phyloP scores from a whole-genome alignment of 2,329 filamentous ascomycete species.

The Apiospora marii region DNA sequence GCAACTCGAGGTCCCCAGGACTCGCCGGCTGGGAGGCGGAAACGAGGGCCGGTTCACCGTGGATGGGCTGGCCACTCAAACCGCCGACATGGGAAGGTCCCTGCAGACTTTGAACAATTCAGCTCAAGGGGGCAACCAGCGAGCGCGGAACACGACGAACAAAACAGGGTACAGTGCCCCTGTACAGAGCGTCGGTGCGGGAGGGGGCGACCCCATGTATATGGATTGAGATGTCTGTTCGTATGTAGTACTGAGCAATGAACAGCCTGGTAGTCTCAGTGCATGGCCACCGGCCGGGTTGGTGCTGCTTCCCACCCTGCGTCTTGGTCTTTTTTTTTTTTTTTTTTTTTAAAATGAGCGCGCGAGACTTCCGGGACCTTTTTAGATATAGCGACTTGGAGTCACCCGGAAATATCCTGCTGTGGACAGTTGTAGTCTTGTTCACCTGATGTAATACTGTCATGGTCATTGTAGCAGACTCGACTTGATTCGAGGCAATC shows the following conservation, averaged over 20 bases:
- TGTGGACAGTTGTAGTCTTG: not conserved
- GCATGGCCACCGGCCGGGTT: too few species aligned
- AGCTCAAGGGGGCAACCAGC: slow-evolving; percentile 47
- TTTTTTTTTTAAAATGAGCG: not conserved
- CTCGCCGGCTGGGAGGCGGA: slow-evolving; percentile 43
- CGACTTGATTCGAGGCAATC: not conserved
- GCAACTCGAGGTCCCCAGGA: slow-evolving; percentile 53
- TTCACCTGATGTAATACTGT: not conserved
- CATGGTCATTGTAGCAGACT: not conserved
- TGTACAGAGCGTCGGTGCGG: slow-evolving; percentile 54
- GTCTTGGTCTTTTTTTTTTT: too few species aligned
- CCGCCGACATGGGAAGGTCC: slow-evolving; percentile 52
- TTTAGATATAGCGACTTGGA: not conserved
- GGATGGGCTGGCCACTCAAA: slow-evolving; percentile 49
- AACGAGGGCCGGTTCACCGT: slow-evolving; percentile 52
- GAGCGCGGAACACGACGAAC: slow-evolving; percentile 38
- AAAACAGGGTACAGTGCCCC: slow-evolving; percentile 52
- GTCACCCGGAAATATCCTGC: not conserved
- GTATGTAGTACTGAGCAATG: not conserved
- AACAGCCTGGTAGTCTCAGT: not conserved
- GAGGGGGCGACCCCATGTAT: slow-evolving; percentile 59
- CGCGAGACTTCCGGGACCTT: not conserved
- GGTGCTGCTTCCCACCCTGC: too few species aligned
- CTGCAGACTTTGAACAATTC: slow-evolving; percentile 55
- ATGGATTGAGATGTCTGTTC: slow-evolving; percentile 50